A percentile compares a stretch with the other conserved stretches of the same genome.
Evolutionary conservation across 352 stramenopile species (phyloP).

Genomic region (Globisporangium paddicum): DNA sequence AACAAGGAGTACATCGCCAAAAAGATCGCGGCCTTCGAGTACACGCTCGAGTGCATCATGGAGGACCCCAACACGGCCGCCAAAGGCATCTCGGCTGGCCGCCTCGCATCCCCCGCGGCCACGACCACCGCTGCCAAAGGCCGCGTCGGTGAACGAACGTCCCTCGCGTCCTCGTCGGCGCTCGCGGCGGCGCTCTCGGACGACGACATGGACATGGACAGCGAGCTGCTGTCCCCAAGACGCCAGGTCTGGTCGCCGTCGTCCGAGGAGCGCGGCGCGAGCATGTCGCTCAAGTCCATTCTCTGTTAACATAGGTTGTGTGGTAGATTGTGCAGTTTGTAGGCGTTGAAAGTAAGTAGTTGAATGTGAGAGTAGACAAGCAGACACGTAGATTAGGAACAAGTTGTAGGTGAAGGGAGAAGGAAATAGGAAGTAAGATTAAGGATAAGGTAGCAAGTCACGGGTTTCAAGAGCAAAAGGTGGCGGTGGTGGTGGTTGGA

Average conservation of each 20-base stretch:
- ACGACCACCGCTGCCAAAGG: not conserved
- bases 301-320: conserved; percentile 36
- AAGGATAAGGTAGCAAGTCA: not conserved
- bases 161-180: conserved; percentile 22
- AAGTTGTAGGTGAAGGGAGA: not conserved
- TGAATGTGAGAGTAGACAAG: not conserved
- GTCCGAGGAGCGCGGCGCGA: conserved; percentile 31
- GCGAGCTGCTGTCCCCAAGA: conserved; percentile 2
- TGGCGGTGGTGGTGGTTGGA: too few relatives aligned
- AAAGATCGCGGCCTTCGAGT: conserved; percentile 80
- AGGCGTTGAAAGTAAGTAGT: not conserved
- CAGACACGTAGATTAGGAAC: not conserved
- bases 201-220: conserved; percentile 14
- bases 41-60: conserved; percentile 80
- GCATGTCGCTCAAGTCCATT: conserved; percentile 76
- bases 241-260: conserved; percentile 11
- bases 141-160: conserved; percentile 19
- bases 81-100: conserved; percentile 62
- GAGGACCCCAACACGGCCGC: conserved; percentile 71
- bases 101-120: conserved; percentile 42
- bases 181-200: conserved; percentile 27
- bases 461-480: too few relatives aligned
- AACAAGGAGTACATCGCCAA: conserved; percentile 80
- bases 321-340: not conserved
- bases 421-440: not conserved